Percentiles rank a stretch among this genome's conserved stretches.
These are phyloP conservation scores for Choiromyces venosus DNA, from an alignment of 495 filamentous ascomycete genomes.

Conservation along the genomic window DNA sequence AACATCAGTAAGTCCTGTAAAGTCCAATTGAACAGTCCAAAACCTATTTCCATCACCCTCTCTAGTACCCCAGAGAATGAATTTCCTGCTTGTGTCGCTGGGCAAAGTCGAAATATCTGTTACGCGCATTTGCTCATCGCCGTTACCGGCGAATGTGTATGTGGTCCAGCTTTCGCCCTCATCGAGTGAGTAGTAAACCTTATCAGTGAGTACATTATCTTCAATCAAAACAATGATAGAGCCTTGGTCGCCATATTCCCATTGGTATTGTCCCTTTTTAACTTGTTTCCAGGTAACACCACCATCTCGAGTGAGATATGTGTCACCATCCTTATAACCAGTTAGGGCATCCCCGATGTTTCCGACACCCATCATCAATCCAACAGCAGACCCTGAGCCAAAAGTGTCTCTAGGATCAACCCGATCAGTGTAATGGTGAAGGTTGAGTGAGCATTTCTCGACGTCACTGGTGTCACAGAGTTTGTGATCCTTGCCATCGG, in stretches of 20 bases:
- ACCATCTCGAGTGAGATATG: constrained; percentile 81
- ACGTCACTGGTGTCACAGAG: constrained; percentile 55
- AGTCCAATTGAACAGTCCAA: constrained; percentile 76
- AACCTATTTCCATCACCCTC: constrained; percentile 51
- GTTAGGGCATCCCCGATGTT: constrained; percentile 74
- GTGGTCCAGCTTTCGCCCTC: constrained; percentile 69
- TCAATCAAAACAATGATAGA: constrained; percentile 80
- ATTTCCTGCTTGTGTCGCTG: constrained; percentile 79
- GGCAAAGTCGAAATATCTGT: constrained; percentile 79
- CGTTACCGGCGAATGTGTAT: constrained; percentile 62
- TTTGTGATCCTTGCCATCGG: constrained; percentile 60
- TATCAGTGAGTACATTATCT: constrained; percentile 57
- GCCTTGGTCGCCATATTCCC: constrained; percentile 92
- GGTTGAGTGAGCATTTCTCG: constrained; percentile 73
- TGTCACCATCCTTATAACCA: constrained; percentile 55
- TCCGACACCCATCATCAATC: constrained; percentile 83
- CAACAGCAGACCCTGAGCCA: constrained; percentile 80
- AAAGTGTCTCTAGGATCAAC: constrained; percentile 70
- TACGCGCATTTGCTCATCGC: constrained; percentile 55
- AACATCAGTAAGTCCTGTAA: constrained; percentile 64
- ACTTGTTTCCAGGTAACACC: constrained; percentile 81
- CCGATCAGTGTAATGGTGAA: constrained; percentile 93
- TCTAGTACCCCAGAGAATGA: constrained; percentile 73
- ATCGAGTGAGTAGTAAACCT: constrained; percentile 70
- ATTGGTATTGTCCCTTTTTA: constrained; percentile 79